Evolutionary conservation across 108 stramenopile species (phyloP).

Genomic region (Nitzschia inconspicua): DNA sequence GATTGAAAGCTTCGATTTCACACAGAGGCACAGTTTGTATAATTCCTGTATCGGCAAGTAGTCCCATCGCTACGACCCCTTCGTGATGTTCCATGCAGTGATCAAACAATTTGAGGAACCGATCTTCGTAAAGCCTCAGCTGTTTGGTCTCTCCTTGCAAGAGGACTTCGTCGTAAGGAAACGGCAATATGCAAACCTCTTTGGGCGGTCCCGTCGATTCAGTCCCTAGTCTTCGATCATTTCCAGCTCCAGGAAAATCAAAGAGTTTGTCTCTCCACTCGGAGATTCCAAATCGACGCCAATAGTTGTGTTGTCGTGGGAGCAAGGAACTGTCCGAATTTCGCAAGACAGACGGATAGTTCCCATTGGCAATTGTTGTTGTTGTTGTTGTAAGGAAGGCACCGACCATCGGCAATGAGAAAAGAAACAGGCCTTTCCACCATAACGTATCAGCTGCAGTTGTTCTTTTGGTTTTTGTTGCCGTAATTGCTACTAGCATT

Average conservation of each 20-base stretch:
- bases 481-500: too few species aligned
- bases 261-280: constrained; percentile 53
- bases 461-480: too few species aligned
- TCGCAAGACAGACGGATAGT: too few species aligned
- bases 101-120: constrained; percentile 68
- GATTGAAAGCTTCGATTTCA: constrained; percentile 74
- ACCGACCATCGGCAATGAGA: too few species aligned
- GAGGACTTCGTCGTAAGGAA: constrained; percentile 65
- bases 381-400: too few species aligned
- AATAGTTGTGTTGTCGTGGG: background rate
- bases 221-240: background rate
- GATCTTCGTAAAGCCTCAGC: constrained; percentile 71
- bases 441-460: too few species aligned
- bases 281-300: constrained; percentile 17
- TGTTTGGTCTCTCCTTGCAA: constrained; percentile 76
- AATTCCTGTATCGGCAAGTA: constrained; percentile 56
- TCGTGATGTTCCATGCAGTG: constrained; percentile 58
- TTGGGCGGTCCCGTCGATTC: constrained; percentile 14
- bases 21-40: constrained; percentile 72
- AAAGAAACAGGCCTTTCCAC: too few species aligned
- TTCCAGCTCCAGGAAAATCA: constrained; percentile 12
- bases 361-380: too few species aligned
- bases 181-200: constrained; percentile 68
- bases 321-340: too few species aligned
- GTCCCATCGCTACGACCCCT: constrained; percentile 78